Conservation (phyloP, 495 filamentous ascomycete genomes). For the Trichocladium antarcticum region DNA sequence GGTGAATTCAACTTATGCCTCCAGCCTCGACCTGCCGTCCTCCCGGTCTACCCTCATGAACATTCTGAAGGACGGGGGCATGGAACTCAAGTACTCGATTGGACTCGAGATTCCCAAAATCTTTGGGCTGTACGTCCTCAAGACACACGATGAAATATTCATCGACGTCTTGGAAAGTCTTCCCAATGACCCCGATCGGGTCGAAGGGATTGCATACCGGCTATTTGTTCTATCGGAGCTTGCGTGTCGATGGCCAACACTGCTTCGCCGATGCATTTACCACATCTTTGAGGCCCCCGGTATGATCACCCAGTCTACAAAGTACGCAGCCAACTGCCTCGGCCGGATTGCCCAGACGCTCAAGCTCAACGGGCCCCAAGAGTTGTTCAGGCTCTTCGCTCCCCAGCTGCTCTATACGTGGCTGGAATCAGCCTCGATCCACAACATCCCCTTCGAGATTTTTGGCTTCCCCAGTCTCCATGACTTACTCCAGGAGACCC, state of each 20-base stretch:
- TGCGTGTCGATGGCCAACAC: slow-evolving; percentile 68
- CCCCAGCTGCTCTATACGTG: slow-evolving; percentile 91
- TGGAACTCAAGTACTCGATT: slow-evolving; percentile 65
- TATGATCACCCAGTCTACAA: slow-evolving; percentile 47
- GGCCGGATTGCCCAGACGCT: slow-evolving; percentile 52
- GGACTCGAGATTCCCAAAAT: slow-evolving; percentile 57
- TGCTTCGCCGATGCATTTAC: slow-evolving; percentile 74
- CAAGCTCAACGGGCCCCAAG: slow-evolving; percentile 48
- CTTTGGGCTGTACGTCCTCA: slow-evolving; percentile 67
- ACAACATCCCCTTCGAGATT: slow-evolving; percentile 63
- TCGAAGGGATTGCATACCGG: slow-evolving; percentile 77
- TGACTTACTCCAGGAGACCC: slow-evolving; percentile 60
- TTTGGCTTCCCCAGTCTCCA: slow-evolving; percentile 64
- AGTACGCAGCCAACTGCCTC: slow-evolving; percentile 63
- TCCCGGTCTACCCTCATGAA: slow-evolving; percentile 63
- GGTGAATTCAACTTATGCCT: slow-evolving; percentile 51
- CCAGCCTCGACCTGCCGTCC: slow-evolving; percentile 46
- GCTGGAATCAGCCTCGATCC: slow-evolving; percentile 54
- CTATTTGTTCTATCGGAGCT: slow-evolving; percentile 63
- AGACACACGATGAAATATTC: slow-evolving; percentile 70
- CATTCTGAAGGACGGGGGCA: slow-evolving; percentile 53
- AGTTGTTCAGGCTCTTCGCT: slow-evolving; percentile 77
- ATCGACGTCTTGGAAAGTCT: slow-evolving; percentile 63
- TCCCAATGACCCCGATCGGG: slow-evolving; percentile 55
- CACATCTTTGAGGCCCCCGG: slow-evolving; percentile 85